A percentile compares a stretch with the other conserved stretches of the same genome.
These are phyloP conservation scores for Penicillium dipodomyicola DNA, from an alignment of 495 filamentous ascomycete genomes.

Conservation along the genomic window DNA sequence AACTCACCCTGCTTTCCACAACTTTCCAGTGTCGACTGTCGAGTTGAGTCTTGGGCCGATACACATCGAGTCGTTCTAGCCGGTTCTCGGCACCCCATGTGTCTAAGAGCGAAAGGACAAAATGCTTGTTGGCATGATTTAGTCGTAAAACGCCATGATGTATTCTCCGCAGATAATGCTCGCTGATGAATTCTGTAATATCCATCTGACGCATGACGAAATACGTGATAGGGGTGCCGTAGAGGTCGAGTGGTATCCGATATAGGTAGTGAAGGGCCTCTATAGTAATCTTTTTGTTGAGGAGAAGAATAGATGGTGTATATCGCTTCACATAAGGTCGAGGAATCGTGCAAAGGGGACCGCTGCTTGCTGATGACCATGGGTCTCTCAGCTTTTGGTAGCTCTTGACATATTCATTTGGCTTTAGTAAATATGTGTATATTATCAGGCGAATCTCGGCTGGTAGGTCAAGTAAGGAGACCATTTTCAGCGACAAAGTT, in stretches of 20 bases:
- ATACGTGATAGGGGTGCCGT: conserved; percentile 18
- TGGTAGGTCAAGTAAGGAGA: conserved; percentile 11
- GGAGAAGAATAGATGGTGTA: conserved; percentile 20
- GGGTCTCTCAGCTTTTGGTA: conserved; percentile 13
- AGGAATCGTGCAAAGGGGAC: conserved; percentile 12
- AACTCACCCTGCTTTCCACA: conserved; percentile 17
- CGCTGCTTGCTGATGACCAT: conserved; percentile 9
- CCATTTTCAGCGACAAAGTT: background rate
- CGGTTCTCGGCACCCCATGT: conserved; percentile 21
- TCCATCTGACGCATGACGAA: conserved; percentile 24
- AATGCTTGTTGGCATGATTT: conserved; percentile 13
- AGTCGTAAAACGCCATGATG: conserved; percentile 16
- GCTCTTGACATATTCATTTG: conserved; percentile 20
- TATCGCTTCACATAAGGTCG: conserved; percentile 15
- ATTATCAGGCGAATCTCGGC: conserved; percentile 19
- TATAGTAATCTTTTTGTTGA: conserved; percentile 19
- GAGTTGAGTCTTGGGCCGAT: conserved; percentile 5
- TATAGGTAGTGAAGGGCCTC: conserved; percentile 24
- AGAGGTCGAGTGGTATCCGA: conserved; percentile 17
- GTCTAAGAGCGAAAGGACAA: conserved; percentile 20
- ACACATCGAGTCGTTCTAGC: conserved; percentile 23
- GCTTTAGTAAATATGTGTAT: conserved; percentile 16
- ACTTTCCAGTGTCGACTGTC: conserved; percentile 13
- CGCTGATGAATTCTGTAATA: conserved; percentile 23
- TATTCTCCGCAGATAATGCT: conserved; percentile 20